Conservation (phyloP, 306 rosid species). For the Vicia sativa region DNA sequence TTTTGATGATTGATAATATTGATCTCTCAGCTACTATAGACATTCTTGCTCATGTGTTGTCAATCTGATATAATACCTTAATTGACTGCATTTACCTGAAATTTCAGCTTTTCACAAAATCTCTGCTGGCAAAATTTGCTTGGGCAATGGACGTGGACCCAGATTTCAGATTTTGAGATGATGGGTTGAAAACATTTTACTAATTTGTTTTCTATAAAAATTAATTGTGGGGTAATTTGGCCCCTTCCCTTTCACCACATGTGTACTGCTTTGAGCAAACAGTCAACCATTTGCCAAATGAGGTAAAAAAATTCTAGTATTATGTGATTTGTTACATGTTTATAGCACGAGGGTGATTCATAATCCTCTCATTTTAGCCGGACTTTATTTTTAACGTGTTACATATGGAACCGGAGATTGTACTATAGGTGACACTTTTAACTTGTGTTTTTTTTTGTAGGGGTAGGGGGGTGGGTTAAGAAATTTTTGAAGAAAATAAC, state of each 20-base stretch:
- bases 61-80: constrained; percentile 12
- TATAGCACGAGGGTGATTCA: too few relatives aligned
- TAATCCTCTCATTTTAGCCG: too few relatives aligned
- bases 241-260: constrained; percentile 43
- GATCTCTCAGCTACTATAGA: too few relatives aligned
- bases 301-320: constrained; percentile 21
- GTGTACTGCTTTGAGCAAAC: constrained; percentile 29
- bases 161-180: constrained; percentile 84
- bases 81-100: constrained; percentile 15
- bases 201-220: constrained; percentile 47
- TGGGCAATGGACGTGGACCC: constrained; percentile 99
- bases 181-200: constrained; percentile 31
- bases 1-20: too few relatives aligned
- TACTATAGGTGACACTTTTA: too few relatives aligned
- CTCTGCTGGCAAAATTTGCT: constrained; percentile 82
- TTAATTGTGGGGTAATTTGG: constrained; percentile 54
- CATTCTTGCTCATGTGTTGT: too few relatives aligned
- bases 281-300: constrained; percentile 46
- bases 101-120: constrained; percentile 86
- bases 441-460: too few relatives aligned
- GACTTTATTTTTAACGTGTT: too few relatives aligned
- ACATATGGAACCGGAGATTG: too few relatives aligned
- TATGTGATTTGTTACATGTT: too few relatives aligned
- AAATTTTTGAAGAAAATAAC: too few relatives aligned
- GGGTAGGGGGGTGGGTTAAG: too few relatives aligned